Evolutionary conservation across 441 rosid genomes (phyloP), one percentile per base, ranked within the genome.

Genomic region (Erysimum cheiri): DNA sequence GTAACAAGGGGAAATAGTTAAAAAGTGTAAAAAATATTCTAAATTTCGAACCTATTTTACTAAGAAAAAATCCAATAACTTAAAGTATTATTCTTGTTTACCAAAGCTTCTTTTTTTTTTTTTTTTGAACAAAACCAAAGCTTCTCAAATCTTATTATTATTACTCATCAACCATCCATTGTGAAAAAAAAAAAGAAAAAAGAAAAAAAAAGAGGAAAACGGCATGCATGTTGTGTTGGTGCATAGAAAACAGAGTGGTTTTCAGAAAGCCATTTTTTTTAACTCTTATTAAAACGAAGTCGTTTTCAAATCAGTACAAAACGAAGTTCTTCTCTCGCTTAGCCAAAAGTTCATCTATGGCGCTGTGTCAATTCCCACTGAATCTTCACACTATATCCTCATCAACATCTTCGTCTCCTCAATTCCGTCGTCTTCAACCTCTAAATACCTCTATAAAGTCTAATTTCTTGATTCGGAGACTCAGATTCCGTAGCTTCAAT

Each of bases 271-370:
- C 8, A 22, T 22, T 22, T 3, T 22, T 22, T 3, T 12, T 26
- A 1, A 17, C 19, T 12, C 4, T 15, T 0, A 0, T 12, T 4
- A 31, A 0, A 58, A 17, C 62, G 63, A 3, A 0, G 43, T 1
- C 48, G 75, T 54, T 7, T 6, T 22, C 24, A 22, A 22, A 22
- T 22, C 2, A 22, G 24, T 22, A 22, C 24, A 1, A 19, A 19
- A 19, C 1, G 1, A 19, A 1, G 1, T 19, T n/a, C n/a, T 35
- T 73, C 2, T 50, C 33, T 41, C 14, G 62, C 33, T 52, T 33
- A 44, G 76, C 70, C n/a, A 37, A 37, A 19, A 22, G 24, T 53
- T 54, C 65, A 54, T 46, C 72, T n/a, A 82, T 87, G 92, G 85
- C 84, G 69, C 76, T 76, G 60, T 74, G 77, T 32, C 80, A 81